Evolutionary conservation across 192 early-diverging fungal genomes (phyloP).

Genomic region (Phycomyces blakesleeanus): DNA sequence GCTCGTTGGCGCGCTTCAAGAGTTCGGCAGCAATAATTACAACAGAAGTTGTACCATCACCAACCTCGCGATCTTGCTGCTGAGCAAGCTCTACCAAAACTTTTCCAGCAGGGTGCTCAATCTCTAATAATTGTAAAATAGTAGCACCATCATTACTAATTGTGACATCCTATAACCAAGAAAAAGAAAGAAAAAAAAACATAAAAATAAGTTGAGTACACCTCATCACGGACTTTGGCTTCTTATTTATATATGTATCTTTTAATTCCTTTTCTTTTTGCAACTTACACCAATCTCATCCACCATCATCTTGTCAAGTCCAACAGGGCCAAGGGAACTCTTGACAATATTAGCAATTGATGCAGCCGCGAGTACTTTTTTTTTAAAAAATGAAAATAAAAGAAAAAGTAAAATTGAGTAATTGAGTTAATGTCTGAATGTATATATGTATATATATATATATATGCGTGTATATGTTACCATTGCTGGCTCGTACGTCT

Average conservation of each 20-base stretch:
- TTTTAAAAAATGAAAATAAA: no score
- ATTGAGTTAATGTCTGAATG: no score
- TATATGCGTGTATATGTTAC: conserved; percentile 44
- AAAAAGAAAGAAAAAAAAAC: conserved; percentile 7
- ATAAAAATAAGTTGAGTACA: not conserved
- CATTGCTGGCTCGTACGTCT: conserved; percentile 92
- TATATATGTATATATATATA: conserved; percentile 6
- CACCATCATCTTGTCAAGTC: conserved; percentile 99
- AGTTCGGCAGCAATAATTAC: conserved; percentile 99
- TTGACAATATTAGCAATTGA: conserved; percentile 99
- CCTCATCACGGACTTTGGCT: no score
- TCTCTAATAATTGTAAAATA: conserved; percentile 93
- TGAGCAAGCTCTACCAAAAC: conserved; percentile 97
- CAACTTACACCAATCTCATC: conserved; percentile 94
- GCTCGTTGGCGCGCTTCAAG: conserved; percentile 91
- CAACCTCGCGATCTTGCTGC: conserved; percentile 99
- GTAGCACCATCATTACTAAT: conserved; percentile 99
- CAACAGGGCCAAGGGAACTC: conserved; percentile 97
- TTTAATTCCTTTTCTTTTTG: not conserved
- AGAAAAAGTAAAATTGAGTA: no score
- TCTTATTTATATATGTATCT: not conserved
- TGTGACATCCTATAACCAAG: conserved; percentile 79
- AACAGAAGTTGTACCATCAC: conserved; percentile 98
- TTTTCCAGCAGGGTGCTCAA: conserved; percentile 96
- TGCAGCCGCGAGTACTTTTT: conserved; percentile 93